phyloP scores from a whole-genome alignment of 2,329 filamentous ascomycete genomes.

The Calonectria naviculata region DNA sequence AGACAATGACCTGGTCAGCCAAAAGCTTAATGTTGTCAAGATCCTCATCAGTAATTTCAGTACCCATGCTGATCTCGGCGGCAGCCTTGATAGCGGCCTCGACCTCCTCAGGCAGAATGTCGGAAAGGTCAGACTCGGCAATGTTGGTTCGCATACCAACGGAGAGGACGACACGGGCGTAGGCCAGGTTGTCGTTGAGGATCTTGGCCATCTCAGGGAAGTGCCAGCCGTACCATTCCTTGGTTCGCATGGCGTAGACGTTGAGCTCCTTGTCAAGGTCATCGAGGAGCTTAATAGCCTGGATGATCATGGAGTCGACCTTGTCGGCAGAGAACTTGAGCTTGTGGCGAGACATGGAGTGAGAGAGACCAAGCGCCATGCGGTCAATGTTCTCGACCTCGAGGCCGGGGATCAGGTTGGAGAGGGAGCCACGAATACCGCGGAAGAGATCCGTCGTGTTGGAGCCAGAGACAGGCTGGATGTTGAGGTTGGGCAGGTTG shows the following conservation, averaged over 20 bases:
- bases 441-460: conserved; percentile 84
- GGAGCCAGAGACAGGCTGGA: conserved; percentile 78
- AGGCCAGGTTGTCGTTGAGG: conserved; percentile 96
- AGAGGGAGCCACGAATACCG: conserved; percentile 90
- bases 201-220: conserved; percentile 99
- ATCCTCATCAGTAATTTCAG: conserved; percentile 93
- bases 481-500: conserved; percentile 88
- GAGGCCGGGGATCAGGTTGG: conserved; percentile 90
- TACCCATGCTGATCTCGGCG: conserved; percentile 98
- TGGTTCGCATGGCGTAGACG: conserved; percentile 98
- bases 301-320: conserved; percentile 99
- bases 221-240: conserved; percentile 99
- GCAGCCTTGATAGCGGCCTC: conserved; percentile 92
- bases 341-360: conserved; percentile 97
- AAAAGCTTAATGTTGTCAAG: conserved; percentile 91
- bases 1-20: conserved; percentile 91
- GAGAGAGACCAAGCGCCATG: conserved; percentile 95
- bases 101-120: conserved; percentile 95
- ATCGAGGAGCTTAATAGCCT: conserved; percentile 93
- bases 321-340: conserved; percentile 99
- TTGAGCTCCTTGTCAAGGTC: conserved; percentile 99
- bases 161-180: conserved; percentile 86
- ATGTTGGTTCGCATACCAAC: conserved; percentile 91
- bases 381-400: conserved; percentile 87
- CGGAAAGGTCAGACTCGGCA: conserved; percentile 80